Base-by-base conservation (phyloP, 768 basidiomycete species). In the Mycena albidolilacea region DNA sequence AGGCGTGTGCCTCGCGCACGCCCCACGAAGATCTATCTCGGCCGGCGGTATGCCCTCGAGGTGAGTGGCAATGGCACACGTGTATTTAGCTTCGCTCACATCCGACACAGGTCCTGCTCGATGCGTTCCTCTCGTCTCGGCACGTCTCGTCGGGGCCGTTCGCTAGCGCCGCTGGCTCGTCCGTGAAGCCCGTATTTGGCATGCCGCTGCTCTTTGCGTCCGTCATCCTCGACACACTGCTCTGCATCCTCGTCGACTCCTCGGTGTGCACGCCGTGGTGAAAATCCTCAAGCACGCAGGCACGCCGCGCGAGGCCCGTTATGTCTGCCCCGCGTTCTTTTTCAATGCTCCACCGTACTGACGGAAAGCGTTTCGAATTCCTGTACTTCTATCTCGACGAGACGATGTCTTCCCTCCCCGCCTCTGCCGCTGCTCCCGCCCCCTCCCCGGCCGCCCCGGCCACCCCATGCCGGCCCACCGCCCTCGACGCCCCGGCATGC, bases 321-420 rank as follows among this genome's bases (percentile, higher is more conserved):
- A 70, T n/a, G n/a, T n/a, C n/a, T n/a, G n/a, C n/a, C n/a, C n/a
- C n/a, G n/a, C n/a, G n/a, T 41, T 89, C 82, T 12, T 52, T 39
- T 58, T 21, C 2, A 43, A 21, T 65, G 14, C 15, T 71, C 54
- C n/a, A 52, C 73, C 86, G n/a, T n/a, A n/a, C n/a, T n/a, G n/a
- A n/a, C n/a, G n/a, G n/a, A n/a, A n/a, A n/a, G n/a, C n/a, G n/a
- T n/a, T n/a, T 98, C 19, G 97, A 98, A 79, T 97, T 98, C 77
- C 83, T 98, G 19, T 97, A 97, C 81, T 98, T 97, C 81, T 98
- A 98, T 7, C 86, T 97, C 58, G 97, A 97, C 71, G 97, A 98
- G 79, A 90, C 89, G 1, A 79, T 83, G 7, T 64, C 81, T n/a
- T 75, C 81, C 9, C 59, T 74, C 11, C 73, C 76, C 64, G 57